Evolutionary conservation across 176 grass and related monocot species (phyloP).

Genomic region (Avena insularis): DNA sequence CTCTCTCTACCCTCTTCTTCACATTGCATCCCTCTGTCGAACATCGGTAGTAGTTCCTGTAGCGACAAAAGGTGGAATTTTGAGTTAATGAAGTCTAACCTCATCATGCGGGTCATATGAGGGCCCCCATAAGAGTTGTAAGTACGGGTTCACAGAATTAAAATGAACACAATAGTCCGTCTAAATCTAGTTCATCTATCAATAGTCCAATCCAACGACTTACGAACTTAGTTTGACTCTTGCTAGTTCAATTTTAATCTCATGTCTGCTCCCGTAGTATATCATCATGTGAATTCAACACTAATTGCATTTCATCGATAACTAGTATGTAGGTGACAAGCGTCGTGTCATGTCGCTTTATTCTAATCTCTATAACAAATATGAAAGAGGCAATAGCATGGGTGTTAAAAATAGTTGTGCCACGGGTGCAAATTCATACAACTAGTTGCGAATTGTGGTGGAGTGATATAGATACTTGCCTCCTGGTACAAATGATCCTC

Average conservation of each 20-base stretch:
- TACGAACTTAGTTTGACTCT: background rate
- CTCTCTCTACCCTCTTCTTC: conserved; percentile 96
- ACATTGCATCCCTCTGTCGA: conserved; percentile 85
- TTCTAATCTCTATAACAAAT: no score
- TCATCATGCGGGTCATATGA: background rate
- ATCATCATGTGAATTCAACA: background rate
- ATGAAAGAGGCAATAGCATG: no score
- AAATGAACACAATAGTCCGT: background rate
- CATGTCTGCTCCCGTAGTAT: background rate
- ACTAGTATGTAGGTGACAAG: no score
- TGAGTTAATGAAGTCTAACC: background rate
- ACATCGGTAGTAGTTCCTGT: conserved; percentile 95
- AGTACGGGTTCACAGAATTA: background rate
- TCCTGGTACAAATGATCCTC: no score
- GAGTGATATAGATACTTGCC: no score
- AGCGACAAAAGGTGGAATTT: no score
- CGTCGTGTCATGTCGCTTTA: no score
- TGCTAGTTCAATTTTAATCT: background rate
- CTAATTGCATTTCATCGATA: background rate
- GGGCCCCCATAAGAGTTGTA: background rate
- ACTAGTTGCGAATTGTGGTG: no score
- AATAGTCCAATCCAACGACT: background rate
- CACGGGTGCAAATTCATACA: no score
- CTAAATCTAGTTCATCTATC: no score
- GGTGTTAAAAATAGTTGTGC: no score